Percentiles rank a stretch among this genome's conserved stretches.
phyloP scores from a whole-genome alignment of 2,329 filamentous ascomycete genomes.

The Chaetomium sp. region DNA sequence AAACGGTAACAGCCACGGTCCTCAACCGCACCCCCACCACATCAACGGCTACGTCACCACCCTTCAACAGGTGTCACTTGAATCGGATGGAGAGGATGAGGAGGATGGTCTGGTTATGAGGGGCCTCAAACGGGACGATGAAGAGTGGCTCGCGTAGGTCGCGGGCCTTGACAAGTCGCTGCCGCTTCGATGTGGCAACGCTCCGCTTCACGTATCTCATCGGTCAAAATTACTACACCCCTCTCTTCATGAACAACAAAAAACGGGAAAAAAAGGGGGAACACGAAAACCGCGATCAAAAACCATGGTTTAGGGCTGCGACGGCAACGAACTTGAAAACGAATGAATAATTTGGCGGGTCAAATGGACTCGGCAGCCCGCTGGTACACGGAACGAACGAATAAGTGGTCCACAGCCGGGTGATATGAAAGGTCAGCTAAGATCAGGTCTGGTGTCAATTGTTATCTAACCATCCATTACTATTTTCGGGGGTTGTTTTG shows the following conservation, averaged over 20 bases:
- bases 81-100: conserved; percentile 45
- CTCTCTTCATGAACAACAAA: not conserved
- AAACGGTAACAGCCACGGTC: conserved; percentile 11
- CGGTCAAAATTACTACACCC: not conserved
- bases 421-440: too few relatives aligned
- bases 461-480: too few relatives aligned
- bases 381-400: too few relatives aligned
- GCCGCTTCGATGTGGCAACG: not conserved
- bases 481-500: too few relatives aligned
- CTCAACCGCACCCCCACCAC: conserved; percentile 2
- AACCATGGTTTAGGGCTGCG: too few relatives aligned
- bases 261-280: not conserved
- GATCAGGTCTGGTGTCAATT: too few relatives aligned
- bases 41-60: conserved; percentile 29
- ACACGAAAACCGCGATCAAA: too few relatives aligned
- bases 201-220: not conserved
- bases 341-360: too few relatives aligned
- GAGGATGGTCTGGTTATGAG: conserved; percentile 55
- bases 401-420: too few relatives aligned
- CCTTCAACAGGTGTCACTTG: conserved; percentile 26
- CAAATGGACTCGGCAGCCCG: too few relatives aligned
- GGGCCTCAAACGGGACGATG: conserved; percentile 50
- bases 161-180: not conserved
- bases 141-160: conserved; percentile 50
- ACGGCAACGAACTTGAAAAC: too few relatives aligned